Conservation (phyloP, 1,139 yeast species). For the Komagataea norvegica region DNA sequence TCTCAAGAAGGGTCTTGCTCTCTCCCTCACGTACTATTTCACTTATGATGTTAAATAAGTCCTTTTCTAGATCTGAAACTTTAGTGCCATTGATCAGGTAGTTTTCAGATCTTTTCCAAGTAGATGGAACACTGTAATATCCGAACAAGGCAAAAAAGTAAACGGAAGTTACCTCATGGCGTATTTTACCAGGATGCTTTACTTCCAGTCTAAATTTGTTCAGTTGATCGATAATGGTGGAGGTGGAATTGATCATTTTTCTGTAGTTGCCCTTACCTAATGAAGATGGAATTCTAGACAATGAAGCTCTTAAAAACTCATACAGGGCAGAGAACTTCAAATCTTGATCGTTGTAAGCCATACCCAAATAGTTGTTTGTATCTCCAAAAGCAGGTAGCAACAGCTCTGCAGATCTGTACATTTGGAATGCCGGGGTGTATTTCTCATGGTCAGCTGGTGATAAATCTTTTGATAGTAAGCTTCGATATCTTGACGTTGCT, state of each 20-base stretch:
- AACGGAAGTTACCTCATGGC: constrained; percentile 8
- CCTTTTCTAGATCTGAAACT: constrained; percentile 32
- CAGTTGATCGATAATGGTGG: constrained; percentile 14
- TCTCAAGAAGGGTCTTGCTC: constrained; percentile 17
- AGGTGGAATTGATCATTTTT: constrained; percentile 10
- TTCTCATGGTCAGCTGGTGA: constrained; percentile 36
- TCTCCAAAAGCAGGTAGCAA: constrained; percentile 64
- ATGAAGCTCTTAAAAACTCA: constrained; percentile 55
- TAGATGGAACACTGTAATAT: constrained; percentile 19
- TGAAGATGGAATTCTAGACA: constrained; percentile 45
- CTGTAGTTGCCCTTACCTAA: constrained; percentile 19
- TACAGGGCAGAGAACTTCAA: constrained; percentile 39
- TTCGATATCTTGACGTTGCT: constrained; percentile 53
- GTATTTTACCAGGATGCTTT: constrained; percentile 7
- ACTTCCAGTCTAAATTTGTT: constrained; percentile 17
- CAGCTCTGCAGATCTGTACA: constrained; percentile 47
- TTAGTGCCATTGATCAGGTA: constrained; percentile 28
- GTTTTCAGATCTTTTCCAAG: constrained; percentile 31
- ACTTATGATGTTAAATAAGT: constrained; percentile 27
- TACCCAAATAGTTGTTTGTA: constrained; percentile 61
- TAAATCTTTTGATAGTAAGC: constrained; percentile 42
- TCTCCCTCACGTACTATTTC: constrained; percentile 13
- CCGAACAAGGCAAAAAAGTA: constrained; percentile 22
- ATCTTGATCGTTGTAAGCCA: constrained; percentile 42
- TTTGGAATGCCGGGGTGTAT: constrained; percentile 42